Conservation (phyloP, 352 stramenopile genomes). For the Thalassiosira livingstoniorum region DNA sequence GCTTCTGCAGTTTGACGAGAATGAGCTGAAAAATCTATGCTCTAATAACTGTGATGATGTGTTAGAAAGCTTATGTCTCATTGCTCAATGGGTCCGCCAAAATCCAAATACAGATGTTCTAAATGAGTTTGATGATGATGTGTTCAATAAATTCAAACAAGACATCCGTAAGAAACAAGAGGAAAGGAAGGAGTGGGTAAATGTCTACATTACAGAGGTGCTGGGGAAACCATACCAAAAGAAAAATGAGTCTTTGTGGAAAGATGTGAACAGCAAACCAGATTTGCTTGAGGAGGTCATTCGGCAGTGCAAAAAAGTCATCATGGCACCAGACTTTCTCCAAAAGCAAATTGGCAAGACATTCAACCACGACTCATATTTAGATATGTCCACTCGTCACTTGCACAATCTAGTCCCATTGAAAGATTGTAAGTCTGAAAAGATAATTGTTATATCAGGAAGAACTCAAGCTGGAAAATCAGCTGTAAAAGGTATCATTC, state of each 20-base stretch:
- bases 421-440: slow-evolving; percentile 15
- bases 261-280: slow-evolving; percentile 31
- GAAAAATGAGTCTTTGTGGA: slow-evolving; percentile 1
- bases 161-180: not conserved
- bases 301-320: slow-evolving; percentile 17
- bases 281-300: slow-evolving; percentile 21
- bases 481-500: slow-evolving; percentile 43
- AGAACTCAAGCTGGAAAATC: slow-evolving; percentile 50
- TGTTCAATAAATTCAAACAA: slow-evolving; percentile 5
- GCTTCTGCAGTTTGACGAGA: slow-evolving; percentile 9
- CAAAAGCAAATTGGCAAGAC: slow-evolving; percentile 19
- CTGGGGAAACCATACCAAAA: slow-evolving; percentile 26
- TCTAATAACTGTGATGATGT: slow-evolving; percentile 15
- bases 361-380: slow-evolving; percentile 41
- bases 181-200: not conserved
- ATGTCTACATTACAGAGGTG: slow-evolving; percentile 12
- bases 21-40: slow-evolving; percentile 6
- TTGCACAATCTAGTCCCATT: slow-evolving; percentile 30
- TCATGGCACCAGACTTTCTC: slow-evolving; percentile 35
- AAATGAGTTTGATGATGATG: slow-evolving; percentile 38
- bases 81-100: slow-evolving; percentile 18
- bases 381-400: slow-evolving; percentile 33
- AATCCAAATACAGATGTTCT: slow-evolving; percentile 37
- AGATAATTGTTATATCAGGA: slow-evolving; percentile 41
- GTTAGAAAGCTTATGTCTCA: slow-evolving; percentile 21